Evolutionary conservation across 2,329 filamentous ascomycete genomes (phyloP).

Genomic region (Kalmusia sp.): DNA sequence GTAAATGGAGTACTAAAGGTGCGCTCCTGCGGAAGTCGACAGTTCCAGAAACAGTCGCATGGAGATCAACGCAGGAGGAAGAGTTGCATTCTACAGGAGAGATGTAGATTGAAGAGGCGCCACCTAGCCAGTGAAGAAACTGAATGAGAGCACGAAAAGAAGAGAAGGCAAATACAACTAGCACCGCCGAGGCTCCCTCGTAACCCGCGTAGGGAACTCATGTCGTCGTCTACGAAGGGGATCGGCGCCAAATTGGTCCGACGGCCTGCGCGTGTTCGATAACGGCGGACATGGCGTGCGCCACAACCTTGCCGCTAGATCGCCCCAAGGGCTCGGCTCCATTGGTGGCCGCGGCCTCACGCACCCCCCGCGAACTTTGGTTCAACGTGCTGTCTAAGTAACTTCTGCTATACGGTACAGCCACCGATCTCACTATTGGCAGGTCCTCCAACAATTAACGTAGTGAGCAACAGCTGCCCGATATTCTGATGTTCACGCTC

Average conservation of each 20-base stretch:
- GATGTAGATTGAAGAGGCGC: not conserved
- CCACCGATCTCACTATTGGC: too few species aligned
- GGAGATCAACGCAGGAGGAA: constrained; percentile 2
- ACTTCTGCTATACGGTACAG: too few species aligned
- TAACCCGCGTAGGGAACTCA: constrained; percentile 1
- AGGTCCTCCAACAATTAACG: too few species aligned
- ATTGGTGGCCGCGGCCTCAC: not conserved
- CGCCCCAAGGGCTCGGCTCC: not conserved
- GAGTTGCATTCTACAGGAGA: not conserved
- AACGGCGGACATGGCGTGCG: not conserved
- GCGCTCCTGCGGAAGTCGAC: not conserved
- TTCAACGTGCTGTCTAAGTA: not conserved
- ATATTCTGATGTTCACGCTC: too few species aligned
- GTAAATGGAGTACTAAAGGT: not conserved
- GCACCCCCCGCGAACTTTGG: not conserved
- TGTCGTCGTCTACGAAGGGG: constrained; percentile 7
- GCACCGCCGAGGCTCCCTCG: constrained; percentile 5
- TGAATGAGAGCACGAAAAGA: not conserved
- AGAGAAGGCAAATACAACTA: constrained; percentile 2
- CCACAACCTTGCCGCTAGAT: not conserved
- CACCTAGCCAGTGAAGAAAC: not conserved
- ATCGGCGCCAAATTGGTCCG: constrained; percentile 4
- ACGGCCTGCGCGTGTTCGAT: not conserved
- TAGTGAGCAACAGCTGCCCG: too few species aligned
- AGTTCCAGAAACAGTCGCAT: not conserved